Conservation (phyloP, 768 basidiomycete species). For the Pisolithus tinctorius region DNA sequence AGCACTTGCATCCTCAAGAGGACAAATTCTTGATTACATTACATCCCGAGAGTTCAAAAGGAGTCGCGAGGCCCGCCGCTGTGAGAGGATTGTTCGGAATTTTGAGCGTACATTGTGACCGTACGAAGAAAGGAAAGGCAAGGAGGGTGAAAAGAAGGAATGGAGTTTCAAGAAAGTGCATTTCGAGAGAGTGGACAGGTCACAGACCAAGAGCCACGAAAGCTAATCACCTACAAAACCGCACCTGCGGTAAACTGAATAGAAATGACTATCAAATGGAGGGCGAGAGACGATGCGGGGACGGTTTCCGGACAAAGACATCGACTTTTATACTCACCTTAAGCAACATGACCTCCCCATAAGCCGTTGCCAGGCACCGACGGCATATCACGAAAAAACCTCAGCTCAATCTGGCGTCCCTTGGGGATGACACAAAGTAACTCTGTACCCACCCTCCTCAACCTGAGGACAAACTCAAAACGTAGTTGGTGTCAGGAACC, state of each 20-base stretch:
- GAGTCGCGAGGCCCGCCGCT: slow-evolving; percentile 21
- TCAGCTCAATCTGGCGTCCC: no score
- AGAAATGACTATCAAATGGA: background rate
- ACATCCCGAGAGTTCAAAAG: slow-evolving; percentile 21
- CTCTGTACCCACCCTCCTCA: no score
- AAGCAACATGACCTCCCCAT: no score
- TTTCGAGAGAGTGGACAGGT: background rate
- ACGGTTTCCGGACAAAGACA: background rate
- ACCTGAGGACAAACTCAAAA: no score
- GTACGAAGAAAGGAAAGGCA: slow-evolving; percentile 7
- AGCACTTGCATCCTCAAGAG: background rate
- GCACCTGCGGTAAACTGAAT: background rate
- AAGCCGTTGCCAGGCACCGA: background rate
- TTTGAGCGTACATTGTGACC: slow-evolving; percentile 18
- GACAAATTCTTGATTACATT: slow-evolving; percentile 10
- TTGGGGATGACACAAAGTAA: no score
- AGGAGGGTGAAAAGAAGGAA: slow-evolving; percentile 12
- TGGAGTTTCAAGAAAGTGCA: slow-evolving; percentile 5
- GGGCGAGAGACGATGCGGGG: background rate
- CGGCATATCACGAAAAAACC: no score
- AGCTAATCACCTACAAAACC: background rate
- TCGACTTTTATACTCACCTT: no score
- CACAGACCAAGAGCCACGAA: background rate
- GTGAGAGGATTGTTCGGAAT: slow-evolving; percentile 18
- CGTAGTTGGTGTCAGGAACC: no score